Percentiles rank a stretch among this genome's conserved stretches.
These are phyloP conservation scores for Endothia cerciana DNA, from an alignment of 2,329 filamentous ascomycete genomes.

Conservation along the genomic window DNA sequence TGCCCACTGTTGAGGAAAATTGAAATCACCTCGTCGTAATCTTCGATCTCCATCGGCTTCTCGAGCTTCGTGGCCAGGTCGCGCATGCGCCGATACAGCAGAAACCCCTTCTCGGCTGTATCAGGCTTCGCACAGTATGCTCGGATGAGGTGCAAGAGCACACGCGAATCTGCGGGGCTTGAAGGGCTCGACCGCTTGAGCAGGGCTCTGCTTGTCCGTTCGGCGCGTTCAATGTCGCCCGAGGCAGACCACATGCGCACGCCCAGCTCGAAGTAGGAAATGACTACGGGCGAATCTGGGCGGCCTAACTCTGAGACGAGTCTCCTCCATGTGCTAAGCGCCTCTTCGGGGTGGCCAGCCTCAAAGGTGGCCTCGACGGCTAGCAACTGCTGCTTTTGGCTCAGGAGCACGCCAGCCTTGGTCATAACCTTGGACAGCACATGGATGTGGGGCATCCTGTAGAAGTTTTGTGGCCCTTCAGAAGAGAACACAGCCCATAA, in stretches of 20 bases:
- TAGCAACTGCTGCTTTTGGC: conserved; percentile 62
- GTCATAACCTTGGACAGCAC: conserved; percentile 69
- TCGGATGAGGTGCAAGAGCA: conserved; percentile 71
- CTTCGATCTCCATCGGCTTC: conserved; percentile 64
- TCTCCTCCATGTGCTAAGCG: conserved; percentile 66
- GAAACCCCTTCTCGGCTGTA: conserved; percentile 64
- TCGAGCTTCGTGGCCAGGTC: conserved; percentile 40
- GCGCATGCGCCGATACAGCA: conserved; percentile 67
- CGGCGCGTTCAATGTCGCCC: conserved; percentile 63
- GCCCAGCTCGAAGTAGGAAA: conserved; percentile 65
- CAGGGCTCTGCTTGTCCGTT: conserved; percentile 58
- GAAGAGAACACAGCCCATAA: conserved; percentile 67
- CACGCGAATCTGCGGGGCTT: conserved; percentile 54
- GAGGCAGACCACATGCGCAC: conserved; percentile 64
- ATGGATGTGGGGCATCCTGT: conserved; percentile 64
- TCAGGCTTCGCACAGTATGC: conserved; percentile 61
- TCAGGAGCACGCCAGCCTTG: conserved; percentile 58
- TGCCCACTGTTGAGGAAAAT: conserved; percentile 70
- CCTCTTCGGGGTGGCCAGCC: conserved; percentile 61
- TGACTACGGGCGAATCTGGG: neutral
- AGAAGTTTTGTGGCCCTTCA: conserved; percentile 53
- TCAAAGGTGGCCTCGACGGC: conserved; percentile 72
- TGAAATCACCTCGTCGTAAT: conserved; percentile 76
- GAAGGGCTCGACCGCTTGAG: conserved; percentile 42
- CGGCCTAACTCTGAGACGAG: conserved; percentile 54